These are phyloP conservation scores for Thielaviopsis ethacetica DNA, from an alignment of 2,329 filamentous ascomycete genomes.

Conservation along the genomic window DNA sequence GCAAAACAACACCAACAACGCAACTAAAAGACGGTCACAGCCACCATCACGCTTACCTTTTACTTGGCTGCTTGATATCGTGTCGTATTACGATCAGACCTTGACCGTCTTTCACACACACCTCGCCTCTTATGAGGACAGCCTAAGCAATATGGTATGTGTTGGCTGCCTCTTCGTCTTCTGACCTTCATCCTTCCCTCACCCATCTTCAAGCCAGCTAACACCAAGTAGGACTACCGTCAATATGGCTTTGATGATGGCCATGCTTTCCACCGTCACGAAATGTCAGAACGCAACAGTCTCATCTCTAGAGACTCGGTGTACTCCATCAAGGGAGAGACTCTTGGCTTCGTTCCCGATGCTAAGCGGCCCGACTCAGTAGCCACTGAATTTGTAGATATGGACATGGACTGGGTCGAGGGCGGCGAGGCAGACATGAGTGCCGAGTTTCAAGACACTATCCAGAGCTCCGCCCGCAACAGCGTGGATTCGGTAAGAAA, in stretches of 20 bases:
- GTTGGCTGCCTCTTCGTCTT: not conserved
- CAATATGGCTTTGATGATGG: slow-evolving; percentile 3
- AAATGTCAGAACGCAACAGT: slow-evolving; percentile 35
- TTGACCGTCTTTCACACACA: slow-evolving; percentile 10
- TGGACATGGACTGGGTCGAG: slow-evolving; percentile 61
- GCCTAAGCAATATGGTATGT: slow-evolving; percentile 20
- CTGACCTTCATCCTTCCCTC: not conserved
- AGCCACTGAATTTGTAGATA: slow-evolving; percentile 63
- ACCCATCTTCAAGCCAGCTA: not conserved
- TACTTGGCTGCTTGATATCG: not conserved
- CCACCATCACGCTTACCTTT: not conserved
- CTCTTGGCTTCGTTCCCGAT: slow-evolving; percentile 16
- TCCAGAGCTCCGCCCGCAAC: slow-evolving; percentile 46
- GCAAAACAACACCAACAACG: not conserved
- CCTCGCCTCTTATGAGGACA: not conserved
- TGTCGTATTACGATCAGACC: not conserved
- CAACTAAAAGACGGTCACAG: not conserved
- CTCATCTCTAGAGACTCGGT: slow-evolving; percentile 34
- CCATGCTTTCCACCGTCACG: slow-evolving; percentile 13
- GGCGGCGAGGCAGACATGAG: slow-evolving; percentile 23
- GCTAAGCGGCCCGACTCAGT: slow-evolving; percentile 45
- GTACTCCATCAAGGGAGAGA: slow-evolving; percentile 39
- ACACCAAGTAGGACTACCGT: slow-evolving; percentile 5
- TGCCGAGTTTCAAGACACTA: slow-evolving; percentile 32
- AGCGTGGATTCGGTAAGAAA: slow-evolving; percentile 56